Evolutionary conservation across 208 protist genomes (phyloP).

Genomic region (Trypanosoma melophagium): DNA sequence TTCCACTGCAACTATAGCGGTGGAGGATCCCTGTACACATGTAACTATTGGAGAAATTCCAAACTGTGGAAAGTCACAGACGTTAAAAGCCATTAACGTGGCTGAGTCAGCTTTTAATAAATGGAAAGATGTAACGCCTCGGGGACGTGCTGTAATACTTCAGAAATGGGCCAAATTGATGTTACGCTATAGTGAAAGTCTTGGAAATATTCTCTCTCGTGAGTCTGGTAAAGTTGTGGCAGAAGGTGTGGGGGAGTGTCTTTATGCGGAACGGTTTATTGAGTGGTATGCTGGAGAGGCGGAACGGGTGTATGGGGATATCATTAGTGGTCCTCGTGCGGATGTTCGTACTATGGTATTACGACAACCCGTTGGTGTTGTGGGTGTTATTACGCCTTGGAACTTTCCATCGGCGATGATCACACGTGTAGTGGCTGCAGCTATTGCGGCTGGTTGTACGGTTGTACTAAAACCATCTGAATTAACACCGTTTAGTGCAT

Average conservation of each 20-base stretch:
- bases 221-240: slow-evolving; percentile 82
- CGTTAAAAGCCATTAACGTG: slow-evolving; percentile 53
- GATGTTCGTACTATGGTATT: slow-evolving; percentile 62
- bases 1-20: slow-evolving; percentile 33
- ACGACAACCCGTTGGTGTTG: slow-evolving; percentile 84
- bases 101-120: slow-evolving; percentile 57
- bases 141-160: slow-evolving; percentile 58
- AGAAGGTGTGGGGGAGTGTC: slow-evolving; percentile 72
- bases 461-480: slow-evolving; percentile 90
- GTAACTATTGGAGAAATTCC: slow-evolving; percentile 58
- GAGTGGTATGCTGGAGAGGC: slow-evolving; percentile 89
- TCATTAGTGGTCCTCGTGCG: slow-evolving; percentile 52
- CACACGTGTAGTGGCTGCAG: slow-evolving; percentile 68
- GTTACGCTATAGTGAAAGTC: slow-evolving; percentile 34
- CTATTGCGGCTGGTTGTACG: slow-evolving; percentile 90
- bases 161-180: slow-evolving; percentile 70
- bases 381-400: slow-evolving; percentile 90
- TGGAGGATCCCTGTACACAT: slow-evolving; percentile 82
- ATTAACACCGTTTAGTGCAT: slow-evolving; percentile 74
- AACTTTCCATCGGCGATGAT: slow-evolving; percentile 92
- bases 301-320: slow-evolving; percentile 79
- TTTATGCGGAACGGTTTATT: slow-evolving; percentile 62
- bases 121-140: slow-evolving; percentile 65
- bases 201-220: slow-evolving; percentile 68
- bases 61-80: slow-evolving; percentile 48